Conservation (phyloP, 257 asterid genomes). For the Penstemon davidsonii region DNA sequence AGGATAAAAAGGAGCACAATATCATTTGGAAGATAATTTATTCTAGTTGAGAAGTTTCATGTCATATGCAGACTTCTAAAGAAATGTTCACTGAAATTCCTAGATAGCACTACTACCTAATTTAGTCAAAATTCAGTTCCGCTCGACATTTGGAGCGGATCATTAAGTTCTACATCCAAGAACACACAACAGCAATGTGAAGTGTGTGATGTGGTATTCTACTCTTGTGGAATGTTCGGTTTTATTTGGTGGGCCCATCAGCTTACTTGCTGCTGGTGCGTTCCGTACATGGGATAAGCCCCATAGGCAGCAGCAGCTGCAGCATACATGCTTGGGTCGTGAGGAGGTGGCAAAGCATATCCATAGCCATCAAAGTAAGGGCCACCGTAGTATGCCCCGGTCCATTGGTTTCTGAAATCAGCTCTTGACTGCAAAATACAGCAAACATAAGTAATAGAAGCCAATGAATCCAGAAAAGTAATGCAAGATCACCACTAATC, state of each 20-base stretch:
- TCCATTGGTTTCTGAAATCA: slow-evolving; percentile 81
- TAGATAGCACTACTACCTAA: slow-evolving; percentile 41
- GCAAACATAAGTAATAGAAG: background rate
- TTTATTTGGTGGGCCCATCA: slow-evolving; percentile 30
- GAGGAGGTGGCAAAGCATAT: slow-evolving; percentile 67
- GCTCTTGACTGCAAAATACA: slow-evolving; percentile 52
- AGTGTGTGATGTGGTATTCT: slow-evolving; percentile 29
- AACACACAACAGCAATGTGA: slow-evolving; percentile 31
- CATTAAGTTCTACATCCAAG: slow-evolving; percentile 39
- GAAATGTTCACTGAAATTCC: slow-evolving; percentile 43
- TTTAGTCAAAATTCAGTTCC: slow-evolving; percentile 77
- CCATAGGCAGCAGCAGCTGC: slow-evolving; percentile 75
- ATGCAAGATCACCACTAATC: too few species aligned
- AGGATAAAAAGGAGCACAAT: background rate
- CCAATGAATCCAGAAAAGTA: too few species aligned
- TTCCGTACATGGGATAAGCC: slow-evolving; percentile 73
- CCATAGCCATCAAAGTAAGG: slow-evolving; percentile 83
- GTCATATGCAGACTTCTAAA: slow-evolving; percentile 52
- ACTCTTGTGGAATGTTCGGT: background rate
- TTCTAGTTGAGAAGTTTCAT: slow-evolving; percentile 55
- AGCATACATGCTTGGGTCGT: slow-evolving; percentile 78
- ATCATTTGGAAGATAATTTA: slow-evolving; percentile 42
- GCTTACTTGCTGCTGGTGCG: slow-evolving; percentile 93
- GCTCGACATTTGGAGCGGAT: slow-evolving; percentile 41
- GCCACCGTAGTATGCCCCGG: slow-evolving; percentile 77